Evolutionary conservation across 2,329 filamentous ascomycete genomes (phyloP).

Genomic region (Aspergillus japonicus): DNA sequence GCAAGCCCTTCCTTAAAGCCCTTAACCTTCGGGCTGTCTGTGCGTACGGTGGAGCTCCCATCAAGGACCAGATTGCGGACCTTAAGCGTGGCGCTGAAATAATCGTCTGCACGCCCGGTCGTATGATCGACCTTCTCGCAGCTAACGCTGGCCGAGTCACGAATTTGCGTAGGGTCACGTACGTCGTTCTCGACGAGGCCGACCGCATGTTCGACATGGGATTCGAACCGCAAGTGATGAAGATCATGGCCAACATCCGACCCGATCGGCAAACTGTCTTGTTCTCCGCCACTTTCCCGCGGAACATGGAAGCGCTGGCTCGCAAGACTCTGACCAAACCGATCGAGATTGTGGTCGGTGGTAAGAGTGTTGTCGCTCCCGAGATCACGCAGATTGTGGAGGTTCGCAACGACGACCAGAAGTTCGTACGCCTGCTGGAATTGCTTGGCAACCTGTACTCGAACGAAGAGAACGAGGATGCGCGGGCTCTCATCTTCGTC

Average conservation of each 20-base stretch:
- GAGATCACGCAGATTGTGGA: conserved; percentile 91
- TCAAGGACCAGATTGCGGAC: conserved; percentile 96
- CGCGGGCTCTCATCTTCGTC: conserved; percentile 85
- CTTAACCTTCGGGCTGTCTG: conserved; percentile 83
- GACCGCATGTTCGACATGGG: conserved; percentile 99
- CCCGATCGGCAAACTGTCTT: conserved; percentile 91
- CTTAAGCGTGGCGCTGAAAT: conserved; percentile 94
- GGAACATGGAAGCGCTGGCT: conserved; percentile 85
- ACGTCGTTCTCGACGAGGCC: conserved; percentile 93
- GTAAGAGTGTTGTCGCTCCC: conserved; percentile 66
- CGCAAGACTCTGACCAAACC: conserved; percentile 84
- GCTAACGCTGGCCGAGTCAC: conserved; percentile 94
- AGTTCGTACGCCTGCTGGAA: conserved; percentile 80
- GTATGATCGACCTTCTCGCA: conserved; percentile 91
- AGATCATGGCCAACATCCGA: conserved; percentile 87
- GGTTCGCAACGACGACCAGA: conserved; percentile 75
- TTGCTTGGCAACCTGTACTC: conserved; percentile 80
- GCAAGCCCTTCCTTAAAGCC: conserved; percentile 88
- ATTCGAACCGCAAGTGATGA: conserved; percentile 97
- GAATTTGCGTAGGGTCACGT: conserved; percentile 83
- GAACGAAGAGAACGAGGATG: conserved; percentile 76
- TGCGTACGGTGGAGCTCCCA: conserved; percentile 90
- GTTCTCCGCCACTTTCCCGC: conserved; percentile 94
- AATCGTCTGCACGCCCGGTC: conserved; percentile 89
- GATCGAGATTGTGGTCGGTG: conserved; percentile 89